Conservation (phyloP, 129 eudicot species). For the Heracleum sosnowskyi region DNA sequence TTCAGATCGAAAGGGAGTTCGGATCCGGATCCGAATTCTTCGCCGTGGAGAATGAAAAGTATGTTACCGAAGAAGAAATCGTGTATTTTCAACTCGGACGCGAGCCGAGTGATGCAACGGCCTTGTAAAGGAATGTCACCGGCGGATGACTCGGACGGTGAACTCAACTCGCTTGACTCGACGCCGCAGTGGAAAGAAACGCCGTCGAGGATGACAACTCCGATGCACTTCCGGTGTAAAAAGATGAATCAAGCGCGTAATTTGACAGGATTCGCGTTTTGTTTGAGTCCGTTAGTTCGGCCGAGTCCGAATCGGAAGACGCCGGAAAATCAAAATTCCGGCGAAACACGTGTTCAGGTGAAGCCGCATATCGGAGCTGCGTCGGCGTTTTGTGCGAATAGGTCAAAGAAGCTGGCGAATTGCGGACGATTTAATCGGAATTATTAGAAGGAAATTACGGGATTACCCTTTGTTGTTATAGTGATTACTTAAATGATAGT, state of each 20-base stretch:
- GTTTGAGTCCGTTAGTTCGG: slow-evolving; percentile 60
- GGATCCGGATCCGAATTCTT: slow-evolving; percentile 17
- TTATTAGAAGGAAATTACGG: neutral
- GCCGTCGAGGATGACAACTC: slow-evolving; percentile 39
- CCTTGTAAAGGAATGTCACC: slow-evolving; percentile 30
- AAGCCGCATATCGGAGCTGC: slow-evolving; percentile 38
- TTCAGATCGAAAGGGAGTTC: slow-evolving; percentile 53
- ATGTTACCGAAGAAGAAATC: slow-evolving; percentile 31
- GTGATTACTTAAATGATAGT: too few species aligned
- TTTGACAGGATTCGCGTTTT: slow-evolving; percentile 24
- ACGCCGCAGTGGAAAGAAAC: slow-evolving; percentile 53
- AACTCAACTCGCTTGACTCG: slow-evolving; percentile 37
- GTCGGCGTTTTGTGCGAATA: slow-evolving; percentile 48
- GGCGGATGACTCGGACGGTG: slow-evolving; percentile 37
- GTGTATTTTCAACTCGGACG: slow-evolving; percentile 15
- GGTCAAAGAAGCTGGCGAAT: slow-evolving; percentile 63
- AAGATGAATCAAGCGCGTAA: slow-evolving; percentile 27
- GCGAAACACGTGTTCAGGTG: slow-evolving; percentile 39
- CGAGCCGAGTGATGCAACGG: slow-evolving; percentile 17
- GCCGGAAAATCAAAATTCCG: slow-evolving; percentile 34
- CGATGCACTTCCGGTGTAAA: slow-evolving; percentile 24
- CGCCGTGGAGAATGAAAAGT: slow-evolving; percentile 48
- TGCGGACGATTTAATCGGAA: slow-evolving; percentile 7
- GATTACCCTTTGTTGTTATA: neutral
- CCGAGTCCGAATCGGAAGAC: slow-evolving; percentile 58